phyloP scores from a whole-genome alignment of 1,284 basidiomycete genomes.

The Cystobasidium pallidum region DNA sequence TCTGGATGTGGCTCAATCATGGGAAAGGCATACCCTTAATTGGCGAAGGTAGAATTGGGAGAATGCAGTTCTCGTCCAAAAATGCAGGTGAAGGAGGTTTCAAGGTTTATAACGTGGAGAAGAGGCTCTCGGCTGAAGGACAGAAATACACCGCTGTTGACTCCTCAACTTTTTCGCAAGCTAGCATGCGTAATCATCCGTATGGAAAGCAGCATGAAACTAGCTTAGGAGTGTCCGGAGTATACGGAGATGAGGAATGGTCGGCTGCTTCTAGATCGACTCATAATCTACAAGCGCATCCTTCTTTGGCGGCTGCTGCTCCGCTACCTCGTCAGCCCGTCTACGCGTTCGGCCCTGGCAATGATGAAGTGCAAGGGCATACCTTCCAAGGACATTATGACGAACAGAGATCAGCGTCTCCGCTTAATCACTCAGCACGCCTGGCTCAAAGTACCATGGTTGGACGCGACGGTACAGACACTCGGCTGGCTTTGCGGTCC shows the following conservation, averaged over 20 bases:
- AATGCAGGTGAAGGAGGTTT: conserved; percentile 22
- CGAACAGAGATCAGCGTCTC: not conserved
- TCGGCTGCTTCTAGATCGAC: conserved; percentile 44
- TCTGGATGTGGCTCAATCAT: conserved; percentile 68
- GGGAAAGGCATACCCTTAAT: conserved; percentile 55
- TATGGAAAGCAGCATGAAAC: not conserved
- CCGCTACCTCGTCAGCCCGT: conserved; percentile 14
- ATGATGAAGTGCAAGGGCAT: conserved; percentile 7
- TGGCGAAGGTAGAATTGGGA: conserved; percentile 36
- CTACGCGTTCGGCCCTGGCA: conserved; percentile 31
- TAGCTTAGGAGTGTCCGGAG: not conserved
- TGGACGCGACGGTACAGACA: not conserved
- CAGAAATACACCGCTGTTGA: conserved; percentile 38
- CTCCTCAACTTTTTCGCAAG: not conserved
- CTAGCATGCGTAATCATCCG: not conserved
- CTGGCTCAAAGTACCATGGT: not conserved
- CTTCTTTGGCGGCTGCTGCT: conserved; percentile 15
- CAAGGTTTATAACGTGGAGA: conserved; percentile 42
- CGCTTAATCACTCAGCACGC: not conserved
- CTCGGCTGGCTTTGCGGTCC: not conserved
- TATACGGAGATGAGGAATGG: conserved; percentile 42
- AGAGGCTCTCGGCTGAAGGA: conserved; percentile 39
- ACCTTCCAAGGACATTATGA: not conserved
- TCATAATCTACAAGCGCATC: conserved; percentile 18
- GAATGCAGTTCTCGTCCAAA: conserved; percentile 21